A percentile compares a stretch with the other conserved stretches of the same genome.
phyloP scores from a whole-genome alignment of 257 asterid species.

The Petunia axillaris region DNA sequence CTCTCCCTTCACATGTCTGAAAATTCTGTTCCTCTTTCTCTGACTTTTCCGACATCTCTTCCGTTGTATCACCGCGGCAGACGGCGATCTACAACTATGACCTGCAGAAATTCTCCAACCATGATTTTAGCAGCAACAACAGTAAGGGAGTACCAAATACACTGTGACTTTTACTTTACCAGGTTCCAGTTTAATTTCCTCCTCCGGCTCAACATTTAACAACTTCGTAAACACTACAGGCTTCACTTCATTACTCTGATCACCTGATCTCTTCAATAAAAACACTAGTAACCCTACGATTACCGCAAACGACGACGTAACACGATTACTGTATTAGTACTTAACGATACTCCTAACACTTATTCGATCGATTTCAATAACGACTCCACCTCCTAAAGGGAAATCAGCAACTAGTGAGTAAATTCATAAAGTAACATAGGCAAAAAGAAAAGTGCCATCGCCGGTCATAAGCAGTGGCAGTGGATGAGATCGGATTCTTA shows the following conservation, averaged over 20 bases:
- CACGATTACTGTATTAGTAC: conserved; percentile 49
- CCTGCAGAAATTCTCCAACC: no score
- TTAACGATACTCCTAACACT: conserved; percentile 55
- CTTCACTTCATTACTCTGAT: conserved; percentile 47
- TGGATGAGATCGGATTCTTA: no score
- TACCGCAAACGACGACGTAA: conserved; percentile 67
- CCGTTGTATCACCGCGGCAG: no score
- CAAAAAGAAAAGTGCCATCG: no score
- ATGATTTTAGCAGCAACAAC: no score
- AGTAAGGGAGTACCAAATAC: conserved; percentile 58
- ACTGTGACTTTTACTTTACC: conserved; percentile 63
- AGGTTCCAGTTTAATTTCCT: conserved; percentile 58
- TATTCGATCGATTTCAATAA: conserved; percentile 58
- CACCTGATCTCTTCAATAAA: conserved; percentile 70
- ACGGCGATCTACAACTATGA: no score
- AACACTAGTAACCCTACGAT: conserved; percentile 52
- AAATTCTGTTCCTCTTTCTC: no score
- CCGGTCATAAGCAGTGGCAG: no score
- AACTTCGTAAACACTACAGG: conserved; percentile 50
- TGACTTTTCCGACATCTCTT: no score
- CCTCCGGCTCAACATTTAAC: conserved; percentile 37
- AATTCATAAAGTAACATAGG: no score
- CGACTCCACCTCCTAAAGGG: neutral
- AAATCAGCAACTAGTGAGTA: no score
- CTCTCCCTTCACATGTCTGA: no score